Percentiles rank a stretch among this genome's conserved stretches.
These are phyloP conservation scores for Hydnum rufescens DNA, from an alignment of 768 basidiomycete genomes.

Conservation along the genomic window DNA sequence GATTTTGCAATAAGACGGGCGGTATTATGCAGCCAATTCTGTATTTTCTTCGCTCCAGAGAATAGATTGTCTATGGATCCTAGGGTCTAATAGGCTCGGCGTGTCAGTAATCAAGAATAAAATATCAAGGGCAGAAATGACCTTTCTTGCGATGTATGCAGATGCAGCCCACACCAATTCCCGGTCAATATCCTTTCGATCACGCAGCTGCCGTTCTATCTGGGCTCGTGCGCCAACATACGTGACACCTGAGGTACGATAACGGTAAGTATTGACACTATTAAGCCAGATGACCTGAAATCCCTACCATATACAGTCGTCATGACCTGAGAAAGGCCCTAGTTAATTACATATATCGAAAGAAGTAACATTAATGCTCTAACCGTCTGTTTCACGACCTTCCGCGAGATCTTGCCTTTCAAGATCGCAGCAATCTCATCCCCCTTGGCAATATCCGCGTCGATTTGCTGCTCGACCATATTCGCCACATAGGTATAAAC, in stretches of 20 bases:
- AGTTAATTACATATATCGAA: neutral
- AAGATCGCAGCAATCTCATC: conserved; percentile 38
- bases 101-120: neutral
- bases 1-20: conserved; percentile 76
- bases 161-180: conserved; percentile 60
- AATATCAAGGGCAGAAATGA: conserved; percentile 14
- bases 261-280: neutral
- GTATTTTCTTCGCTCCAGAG: conserved; percentile 77
- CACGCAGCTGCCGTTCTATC: conserved; percentile 74
- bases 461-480: conserved; percentile 57
- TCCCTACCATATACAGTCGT: conserved; percentile 86
- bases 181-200: conserved; percentile 45
- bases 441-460: conserved; percentile 33
- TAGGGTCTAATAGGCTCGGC: conserved; percentile 29
- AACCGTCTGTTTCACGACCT: conserved; percentile 96
- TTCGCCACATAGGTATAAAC: conserved; percentile 84
- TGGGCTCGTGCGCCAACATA: conserved; percentile 88
- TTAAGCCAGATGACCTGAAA: neutral
- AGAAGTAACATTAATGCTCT: neutral
- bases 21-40: conserved; percentile 70
- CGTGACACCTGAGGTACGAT: no score
- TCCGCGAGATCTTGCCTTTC: conserved; percentile 62
- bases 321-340: conserved; percentile 47
- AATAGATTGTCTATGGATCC: conserved; percentile 80
- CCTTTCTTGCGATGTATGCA: conserved; percentile 63